Conservation (phyloP, 129 eudicot species). For the Sambucus nigra region DNA sequence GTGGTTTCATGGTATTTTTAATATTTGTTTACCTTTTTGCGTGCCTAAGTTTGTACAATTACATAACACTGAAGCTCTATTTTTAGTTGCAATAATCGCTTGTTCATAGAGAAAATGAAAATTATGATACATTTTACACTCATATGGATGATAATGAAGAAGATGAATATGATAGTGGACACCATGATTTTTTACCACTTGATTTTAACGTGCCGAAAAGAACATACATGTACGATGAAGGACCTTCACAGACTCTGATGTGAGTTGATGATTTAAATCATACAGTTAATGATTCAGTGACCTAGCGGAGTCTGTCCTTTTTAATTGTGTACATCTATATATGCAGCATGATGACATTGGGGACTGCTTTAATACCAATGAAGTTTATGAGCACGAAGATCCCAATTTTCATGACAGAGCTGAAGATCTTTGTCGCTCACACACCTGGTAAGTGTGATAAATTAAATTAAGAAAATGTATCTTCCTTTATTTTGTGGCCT, state of each 20-base stretch:
- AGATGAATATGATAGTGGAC: conserved; percentile 43
- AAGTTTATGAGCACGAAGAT: conserved; percentile 37
- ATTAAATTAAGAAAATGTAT: too few species aligned
- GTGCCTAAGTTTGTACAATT: conserved; percentile 2
- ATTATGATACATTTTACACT: conserved; percentile 17
- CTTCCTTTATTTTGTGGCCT: too few species aligned
- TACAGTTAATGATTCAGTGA: neutral
- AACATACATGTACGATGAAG: conserved; percentile 39
- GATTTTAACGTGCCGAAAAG: conserved; percentile 56
- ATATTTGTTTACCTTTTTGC: too few species aligned
- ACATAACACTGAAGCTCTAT: conserved; percentile 16
- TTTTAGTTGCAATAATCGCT: conserved; percentile 89
- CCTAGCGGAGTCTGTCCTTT: conserved; percentile 7
- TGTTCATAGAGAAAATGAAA: conserved; percentile 30
- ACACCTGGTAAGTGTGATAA: conserved; percentile 75
- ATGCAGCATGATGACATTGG: conserved; percentile 40
- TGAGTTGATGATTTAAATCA: neutral
- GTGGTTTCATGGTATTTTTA: too few species aligned
- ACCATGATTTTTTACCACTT: conserved; percentile 31
- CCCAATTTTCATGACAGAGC: conserved; percentile 52
- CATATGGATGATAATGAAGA: conserved; percentile 32
- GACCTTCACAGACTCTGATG: conserved; percentile 4
- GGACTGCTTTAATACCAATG: conserved; percentile 21
- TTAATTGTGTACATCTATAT: conserved; percentile 3
- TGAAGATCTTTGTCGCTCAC: conserved; percentile 88